phyloP scores from a whole-genome alignment of 2,329 filamentous ascomycete genomes.

The Paraconiothyrium sp. region DNA sequence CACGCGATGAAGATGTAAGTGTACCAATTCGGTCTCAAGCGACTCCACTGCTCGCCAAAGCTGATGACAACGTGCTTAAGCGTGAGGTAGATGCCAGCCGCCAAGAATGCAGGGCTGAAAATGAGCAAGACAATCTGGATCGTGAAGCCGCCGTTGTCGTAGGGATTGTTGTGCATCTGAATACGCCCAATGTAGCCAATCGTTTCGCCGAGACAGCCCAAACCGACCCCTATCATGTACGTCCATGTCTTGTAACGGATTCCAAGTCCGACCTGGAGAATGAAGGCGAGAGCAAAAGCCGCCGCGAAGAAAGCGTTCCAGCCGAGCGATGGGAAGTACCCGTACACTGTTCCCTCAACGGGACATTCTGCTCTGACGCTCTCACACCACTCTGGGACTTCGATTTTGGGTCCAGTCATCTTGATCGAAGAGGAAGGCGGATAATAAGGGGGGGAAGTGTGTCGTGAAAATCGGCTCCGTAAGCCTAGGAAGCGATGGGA shows the following conservation, averaged over 20 bases:
- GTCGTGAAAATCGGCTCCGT: neutral
- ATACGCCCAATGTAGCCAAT: slow-evolving; percentile 66
- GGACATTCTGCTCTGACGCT: slow-evolving; percentile 48
- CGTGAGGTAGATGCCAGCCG: slow-evolving; percentile 64
- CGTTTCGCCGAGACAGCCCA: slow-evolving; percentile 61
- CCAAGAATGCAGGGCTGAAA: slow-evolving; percentile 66
- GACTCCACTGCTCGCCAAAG: slow-evolving; percentile 54
- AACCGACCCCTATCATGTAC: slow-evolving; percentile 58
- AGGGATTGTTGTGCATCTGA: slow-evolving; percentile 62
- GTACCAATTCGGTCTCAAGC: slow-evolving; percentile 53
- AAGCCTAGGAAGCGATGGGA: neutral
- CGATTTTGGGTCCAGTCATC: slow-evolving; percentile 14
- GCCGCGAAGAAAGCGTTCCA: slow-evolving; percentile 62
- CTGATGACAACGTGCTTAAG: slow-evolving; percentile 64
- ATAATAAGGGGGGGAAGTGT: neutral
- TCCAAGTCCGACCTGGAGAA: slow-evolving; percentile 61
- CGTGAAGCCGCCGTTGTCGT: slow-evolving; percentile 56
- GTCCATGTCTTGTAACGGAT: slow-evolving; percentile 63
- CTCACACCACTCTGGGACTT: slow-evolving; percentile 25
- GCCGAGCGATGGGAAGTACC: slow-evolving; percentile 61
- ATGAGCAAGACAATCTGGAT: slow-evolving; percentile 65
- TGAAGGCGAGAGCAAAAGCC: slow-evolving; percentile 59
- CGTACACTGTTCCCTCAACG: slow-evolving; percentile 59
- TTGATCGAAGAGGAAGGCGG: neutral
- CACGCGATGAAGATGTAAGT: slow-evolving; percentile 67